A percentile compares a stretch with the other conserved stretches of the same genome.
These are phyloP conservation scores for Aspergillus tanneri DNA, from an alignment of 2,329 filamentous ascomycete species.

Conservation along the genomic window DNA sequence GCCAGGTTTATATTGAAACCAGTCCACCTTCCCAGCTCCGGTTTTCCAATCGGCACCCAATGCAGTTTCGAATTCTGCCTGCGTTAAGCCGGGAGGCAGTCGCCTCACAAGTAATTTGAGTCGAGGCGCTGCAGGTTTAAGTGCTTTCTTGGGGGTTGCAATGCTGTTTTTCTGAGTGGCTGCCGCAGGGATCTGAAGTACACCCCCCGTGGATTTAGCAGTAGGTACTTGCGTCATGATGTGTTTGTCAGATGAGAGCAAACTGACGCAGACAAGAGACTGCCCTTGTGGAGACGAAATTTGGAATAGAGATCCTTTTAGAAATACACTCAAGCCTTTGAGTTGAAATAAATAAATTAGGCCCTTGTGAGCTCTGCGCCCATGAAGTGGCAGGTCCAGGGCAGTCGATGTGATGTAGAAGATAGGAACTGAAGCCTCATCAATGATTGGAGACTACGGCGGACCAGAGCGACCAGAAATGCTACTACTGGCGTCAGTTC, in stretches of 20 bases:
- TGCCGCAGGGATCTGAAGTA: constrained; percentile 52
- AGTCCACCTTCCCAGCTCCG: constrained; percentile 81
- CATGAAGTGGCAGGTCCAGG: too few species aligned
- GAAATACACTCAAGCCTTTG: too few species aligned
- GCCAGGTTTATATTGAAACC: constrained; percentile 69
- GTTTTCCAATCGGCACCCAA: constrained; percentile 79
- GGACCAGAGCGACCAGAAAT: not conserved
- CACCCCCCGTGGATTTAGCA: constrained; percentile 49
- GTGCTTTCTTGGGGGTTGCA: constrained; percentile 46
- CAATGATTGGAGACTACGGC: not conserved
- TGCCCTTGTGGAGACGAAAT: too few species aligned
- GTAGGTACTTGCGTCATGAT: constrained; percentile 31
- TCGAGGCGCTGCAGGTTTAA: constrained; percentile 56
- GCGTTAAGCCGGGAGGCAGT: constrained; percentile 80
- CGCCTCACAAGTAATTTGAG: constrained; percentile 83
- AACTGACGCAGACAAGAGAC: not conserved
- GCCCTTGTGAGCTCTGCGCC: too few species aligned
- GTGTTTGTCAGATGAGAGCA: not conserved
- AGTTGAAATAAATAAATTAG: too few species aligned
- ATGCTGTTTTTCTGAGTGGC: constrained; percentile 48
- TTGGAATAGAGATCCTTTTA: too few species aligned
- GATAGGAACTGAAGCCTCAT: not conserved
- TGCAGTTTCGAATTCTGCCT: constrained; percentile 69
- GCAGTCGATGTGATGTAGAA: too few species aligned
- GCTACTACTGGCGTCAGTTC: not conserved